Conservation (phyloP, 176 grass and related monocot species). For the Carex parvula region DNA sequence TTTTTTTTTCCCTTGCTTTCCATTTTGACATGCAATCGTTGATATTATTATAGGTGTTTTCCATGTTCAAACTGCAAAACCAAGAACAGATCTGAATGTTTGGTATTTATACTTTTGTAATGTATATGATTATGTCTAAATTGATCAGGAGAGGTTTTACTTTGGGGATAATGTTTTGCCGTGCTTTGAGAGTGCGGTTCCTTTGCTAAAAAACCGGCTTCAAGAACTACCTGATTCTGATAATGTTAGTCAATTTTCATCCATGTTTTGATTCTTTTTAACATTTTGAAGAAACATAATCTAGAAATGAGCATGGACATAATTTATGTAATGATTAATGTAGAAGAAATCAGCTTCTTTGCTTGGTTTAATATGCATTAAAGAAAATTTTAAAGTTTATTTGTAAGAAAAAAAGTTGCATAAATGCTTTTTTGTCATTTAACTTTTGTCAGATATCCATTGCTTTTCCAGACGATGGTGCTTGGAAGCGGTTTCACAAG, state of each 20-base stretch:
- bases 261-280: not conserved
- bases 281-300: not conserved
- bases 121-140: slow-evolving; percentile 9
- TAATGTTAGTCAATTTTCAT: slow-evolving; percentile 49
- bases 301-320: not conserved
- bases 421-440: slow-evolving; percentile 9
- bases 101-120: not conserved
- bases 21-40: not conserved
- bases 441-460: slow-evolving; percentile 67
- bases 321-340: not conserved
- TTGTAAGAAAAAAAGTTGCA: not conserved
- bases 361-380: not conserved
- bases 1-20: not conserved
- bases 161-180: slow-evolving; percentile 91
- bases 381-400: not conserved
- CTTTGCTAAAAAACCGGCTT: slow-evolving; percentile 65
- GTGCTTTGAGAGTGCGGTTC: slow-evolving; percentile 95
- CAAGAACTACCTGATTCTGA: slow-evolving; percentile 77
- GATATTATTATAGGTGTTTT: not conserved
- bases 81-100: not conserved
- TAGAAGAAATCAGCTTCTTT: not conserved
- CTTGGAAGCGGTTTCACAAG: slow-evolving; percentile 97
- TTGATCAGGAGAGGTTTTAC: slow-evolving; percentile 86
- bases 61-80: not conserved
- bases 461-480: slow-evolving; percentile 93